Evolutionary conservation across 2,329 filamentous ascomycete species (phyloP).

Genomic region (Alternaria ventricosa): DNA sequence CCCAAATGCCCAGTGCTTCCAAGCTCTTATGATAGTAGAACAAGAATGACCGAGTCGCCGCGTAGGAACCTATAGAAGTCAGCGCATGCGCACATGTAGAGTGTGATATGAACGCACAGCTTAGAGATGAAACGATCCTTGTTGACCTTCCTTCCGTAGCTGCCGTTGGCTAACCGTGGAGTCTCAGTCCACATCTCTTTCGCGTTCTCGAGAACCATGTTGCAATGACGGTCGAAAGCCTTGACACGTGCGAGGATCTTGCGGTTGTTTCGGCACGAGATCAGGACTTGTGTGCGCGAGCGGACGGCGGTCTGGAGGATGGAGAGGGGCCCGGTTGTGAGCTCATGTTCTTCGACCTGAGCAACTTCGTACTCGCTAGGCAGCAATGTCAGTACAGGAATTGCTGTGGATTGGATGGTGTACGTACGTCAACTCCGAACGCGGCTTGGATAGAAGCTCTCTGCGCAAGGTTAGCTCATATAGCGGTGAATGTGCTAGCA

Average conservation of each 20-base stretch:
- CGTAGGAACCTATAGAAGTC: slow-evolving; percentile 71
- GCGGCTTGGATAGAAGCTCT: slow-evolving; percentile 87
- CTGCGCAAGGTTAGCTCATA: slow-evolving; percentile 56
- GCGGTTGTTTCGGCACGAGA: slow-evolving; percentile 97
- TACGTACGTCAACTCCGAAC: slow-evolving; percentile 87
- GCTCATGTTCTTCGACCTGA: slow-evolving; percentile 79
- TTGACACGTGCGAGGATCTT: slow-evolving; percentile 97
- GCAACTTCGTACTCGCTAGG: slow-evolving; percentile 87
- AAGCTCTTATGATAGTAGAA: slow-evolving; percentile 72
- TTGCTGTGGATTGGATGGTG: slow-evolving; percentile 2
- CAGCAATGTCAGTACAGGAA: slow-evolving; percentile 24
- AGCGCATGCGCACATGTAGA: slow-evolving; percentile 8
- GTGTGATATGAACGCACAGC: slow-evolving; percentile 68
- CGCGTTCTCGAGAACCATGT: slow-evolving; percentile 97
- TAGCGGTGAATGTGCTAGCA: background rate
- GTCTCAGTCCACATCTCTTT: slow-evolving; percentile 99
- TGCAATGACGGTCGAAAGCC: slow-evolving; percentile 98
- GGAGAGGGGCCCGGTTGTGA: slow-evolving; percentile 81
- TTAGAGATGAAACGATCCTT: slow-evolving; percentile 99
- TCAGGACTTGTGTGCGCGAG: slow-evolving; percentile 92
- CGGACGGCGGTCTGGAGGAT: slow-evolving; percentile 97
- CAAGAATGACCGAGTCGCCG: slow-evolving; percentile 87
- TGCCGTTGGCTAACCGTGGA: slow-evolving; percentile 79
- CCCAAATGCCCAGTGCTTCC: slow-evolving; percentile 12
- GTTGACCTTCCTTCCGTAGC: slow-evolving; percentile 89